A percentile compares a stretch with the other conserved stretches of the same genome.
These are phyloP conservation scores for Colletotrichum truncatum DNA, from an alignment of 2,329 filamentous ascomycete species.

Conservation along the genomic window DNA sequence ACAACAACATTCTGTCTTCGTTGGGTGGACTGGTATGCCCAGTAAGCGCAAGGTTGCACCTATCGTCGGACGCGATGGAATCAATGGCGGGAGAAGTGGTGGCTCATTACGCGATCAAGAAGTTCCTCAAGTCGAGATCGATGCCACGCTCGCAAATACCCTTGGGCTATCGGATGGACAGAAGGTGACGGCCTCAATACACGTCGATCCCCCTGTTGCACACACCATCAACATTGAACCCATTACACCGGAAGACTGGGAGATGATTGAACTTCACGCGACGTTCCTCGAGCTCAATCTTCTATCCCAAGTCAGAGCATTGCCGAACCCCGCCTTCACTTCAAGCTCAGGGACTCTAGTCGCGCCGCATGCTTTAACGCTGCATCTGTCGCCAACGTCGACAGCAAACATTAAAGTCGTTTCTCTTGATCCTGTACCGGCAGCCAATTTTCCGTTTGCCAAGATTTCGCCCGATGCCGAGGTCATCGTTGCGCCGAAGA, in stretches of 20 bases:
- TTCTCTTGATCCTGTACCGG: conserved; percentile 79
- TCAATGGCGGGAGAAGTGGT: conserved; percentile 67
- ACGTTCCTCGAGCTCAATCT: conserved; percentile 96
- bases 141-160: conserved; percentile 82
- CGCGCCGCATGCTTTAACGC: conserved; percentile 80
- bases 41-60: conserved; percentile 85
- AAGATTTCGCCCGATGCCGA: conserved; percentile 95
- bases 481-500: conserved; percentile 96
- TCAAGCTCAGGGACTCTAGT: conserved; percentile 59
- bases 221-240: conserved; percentile 98
- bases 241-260: conserved; percentile 94
- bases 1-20: conserved; percentile 77
- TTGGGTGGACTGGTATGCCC: conserved; percentile 98
- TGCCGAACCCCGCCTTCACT: conserved; percentile 83
- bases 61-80: conserved; percentile 78
- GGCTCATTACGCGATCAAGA: conserved; percentile 77
- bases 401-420: conserved; percentile 91
- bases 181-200: conserved; percentile 76
- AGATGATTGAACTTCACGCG: conserved; percentile 97
- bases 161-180: conserved; percentile 84
- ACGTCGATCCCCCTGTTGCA: conserved; percentile 88
- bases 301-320: conserved; percentile 87
- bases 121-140: conserved; percentile 81
- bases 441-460: conserved; percentile 78
- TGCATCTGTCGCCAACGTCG: conserved; percentile 94